Conservation (phyloP, 345 rosid genomes). For the Syzygium aromaticum region DNA sequence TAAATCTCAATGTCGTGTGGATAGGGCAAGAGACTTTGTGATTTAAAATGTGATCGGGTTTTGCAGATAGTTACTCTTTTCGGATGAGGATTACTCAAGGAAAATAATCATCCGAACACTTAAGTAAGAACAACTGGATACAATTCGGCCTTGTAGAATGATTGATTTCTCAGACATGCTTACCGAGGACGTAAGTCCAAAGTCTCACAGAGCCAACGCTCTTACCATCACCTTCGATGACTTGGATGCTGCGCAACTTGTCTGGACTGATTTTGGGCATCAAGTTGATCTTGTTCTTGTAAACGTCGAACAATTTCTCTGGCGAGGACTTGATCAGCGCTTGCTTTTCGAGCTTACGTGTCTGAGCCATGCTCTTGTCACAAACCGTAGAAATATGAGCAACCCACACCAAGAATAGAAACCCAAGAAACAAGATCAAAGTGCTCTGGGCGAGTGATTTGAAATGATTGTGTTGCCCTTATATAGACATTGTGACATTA, state of each 20-base stretch:
- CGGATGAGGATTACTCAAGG: background rate
- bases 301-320: constrained; percentile 9
- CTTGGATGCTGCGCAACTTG: constrained; percentile 4
- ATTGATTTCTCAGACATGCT: background rate
- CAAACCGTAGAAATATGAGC: background rate
- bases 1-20: background rate
- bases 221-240: constrained; percentile 19
- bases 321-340: constrained; percentile 15
- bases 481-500: background rate
- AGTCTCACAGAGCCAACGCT: constrained; percentile 13
- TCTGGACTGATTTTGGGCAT: constrained; percentile 12
- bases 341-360: constrained; percentile 3
- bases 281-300: constrained; percentile 3
- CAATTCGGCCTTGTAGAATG: background rate
- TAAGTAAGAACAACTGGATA: background rate
- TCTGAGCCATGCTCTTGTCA: constrained; percentile 7
- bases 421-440: background rate
- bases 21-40: background rate
- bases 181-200: constrained; percentile 16
- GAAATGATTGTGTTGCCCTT: background rate
- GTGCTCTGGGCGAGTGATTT: background rate
- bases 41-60: background rate
- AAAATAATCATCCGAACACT: background rate
- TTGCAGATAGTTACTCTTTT: background rate
- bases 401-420: background rate